phyloP scores from a whole-genome alignment of 1,284 basidiomycete species.

The Peniophora sp. region DNA sequence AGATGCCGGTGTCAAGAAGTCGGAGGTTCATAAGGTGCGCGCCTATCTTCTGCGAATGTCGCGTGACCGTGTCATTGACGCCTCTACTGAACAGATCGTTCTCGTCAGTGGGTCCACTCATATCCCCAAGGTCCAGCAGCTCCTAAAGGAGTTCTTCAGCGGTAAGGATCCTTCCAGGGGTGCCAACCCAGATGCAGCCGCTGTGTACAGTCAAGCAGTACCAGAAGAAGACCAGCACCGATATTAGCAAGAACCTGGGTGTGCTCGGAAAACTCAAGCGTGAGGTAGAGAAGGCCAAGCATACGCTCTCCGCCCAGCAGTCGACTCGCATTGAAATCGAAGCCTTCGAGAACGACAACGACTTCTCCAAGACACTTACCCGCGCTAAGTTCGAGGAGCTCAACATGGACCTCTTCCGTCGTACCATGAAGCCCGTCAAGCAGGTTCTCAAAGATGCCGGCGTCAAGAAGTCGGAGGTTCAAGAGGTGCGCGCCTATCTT shows the following conservation, averaged over 20 bases:
- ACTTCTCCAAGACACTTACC: conserved; percentile 95
- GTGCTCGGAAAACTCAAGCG: conserved; percentile 97
- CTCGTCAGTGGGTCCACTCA: conserved; percentile 97
- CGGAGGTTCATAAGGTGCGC: conserved; percentile 89
- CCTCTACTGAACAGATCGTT: conserved; percentile 42
- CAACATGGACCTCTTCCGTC: conserved; percentile 98
- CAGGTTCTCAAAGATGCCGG: conserved; percentile 97
- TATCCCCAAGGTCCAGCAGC: conserved; percentile 97
- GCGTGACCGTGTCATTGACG: background rate
- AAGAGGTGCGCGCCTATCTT: conserved; percentile 59
- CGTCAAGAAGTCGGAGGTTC: conserved; percentile 95
- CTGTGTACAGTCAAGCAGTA: conserved; percentile 89
- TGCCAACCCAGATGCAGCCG: conserved; percentile 83
- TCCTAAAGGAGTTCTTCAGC: conserved; percentile 87
- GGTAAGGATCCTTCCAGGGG: conserved; percentile 88
- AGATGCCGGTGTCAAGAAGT: conserved; percentile 97
- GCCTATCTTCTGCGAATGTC: background rate
- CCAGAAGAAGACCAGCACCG: conserved; percentile 93
- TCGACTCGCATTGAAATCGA: conserved; percentile 70
- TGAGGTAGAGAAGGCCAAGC: conserved; percentile 98
- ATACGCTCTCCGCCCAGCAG: conserved; percentile 83
- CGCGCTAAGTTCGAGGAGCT: conserved; percentile 98
- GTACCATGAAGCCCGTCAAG: conserved; percentile 99
- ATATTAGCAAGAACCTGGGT: conserved; percentile 81
- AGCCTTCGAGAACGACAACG: conserved; percentile 90